phyloP scores from a whole-genome alignment of 768 basidiomycete genomes.

The Scleroderma bovista region DNA sequence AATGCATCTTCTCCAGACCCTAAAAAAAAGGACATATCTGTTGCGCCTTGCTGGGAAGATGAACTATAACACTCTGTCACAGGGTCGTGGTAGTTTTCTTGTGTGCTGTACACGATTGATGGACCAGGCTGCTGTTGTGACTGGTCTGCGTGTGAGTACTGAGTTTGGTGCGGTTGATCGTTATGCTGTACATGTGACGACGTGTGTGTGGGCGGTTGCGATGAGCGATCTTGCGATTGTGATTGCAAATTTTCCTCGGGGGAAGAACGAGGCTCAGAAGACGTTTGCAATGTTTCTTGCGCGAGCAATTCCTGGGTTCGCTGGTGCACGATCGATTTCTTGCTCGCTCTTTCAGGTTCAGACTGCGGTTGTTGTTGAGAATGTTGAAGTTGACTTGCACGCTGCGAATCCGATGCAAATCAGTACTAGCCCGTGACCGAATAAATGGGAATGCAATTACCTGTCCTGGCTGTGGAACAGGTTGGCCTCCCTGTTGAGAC shows the following conservation, averaged over 20 bases:
- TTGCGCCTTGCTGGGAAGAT: background rate
- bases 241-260: background rate
- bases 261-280: background rate
- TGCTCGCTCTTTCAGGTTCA: background rate
- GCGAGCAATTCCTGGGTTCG: constrained; percentile 23
- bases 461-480: background rate
- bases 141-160: background rate
- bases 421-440: background rate
- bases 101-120: background rate
- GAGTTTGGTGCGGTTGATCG: background rate
- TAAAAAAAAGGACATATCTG: background rate
- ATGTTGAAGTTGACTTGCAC: background rate
- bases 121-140: background rate
- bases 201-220: background rate
- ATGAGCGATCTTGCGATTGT: background rate
- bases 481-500: background rate
- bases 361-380: background rate
- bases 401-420: too few relatives aligned
- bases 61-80: background rate
- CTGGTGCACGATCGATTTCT: constrained; percentile 13
- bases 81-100: background rate
- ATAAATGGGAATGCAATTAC: background rate
- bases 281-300: background rate
- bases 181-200: background rate
- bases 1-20: background rate